phyloP scores from a whole-genome alignment of 169 alveolate genomes.

The Babesia caballi region DNA sequence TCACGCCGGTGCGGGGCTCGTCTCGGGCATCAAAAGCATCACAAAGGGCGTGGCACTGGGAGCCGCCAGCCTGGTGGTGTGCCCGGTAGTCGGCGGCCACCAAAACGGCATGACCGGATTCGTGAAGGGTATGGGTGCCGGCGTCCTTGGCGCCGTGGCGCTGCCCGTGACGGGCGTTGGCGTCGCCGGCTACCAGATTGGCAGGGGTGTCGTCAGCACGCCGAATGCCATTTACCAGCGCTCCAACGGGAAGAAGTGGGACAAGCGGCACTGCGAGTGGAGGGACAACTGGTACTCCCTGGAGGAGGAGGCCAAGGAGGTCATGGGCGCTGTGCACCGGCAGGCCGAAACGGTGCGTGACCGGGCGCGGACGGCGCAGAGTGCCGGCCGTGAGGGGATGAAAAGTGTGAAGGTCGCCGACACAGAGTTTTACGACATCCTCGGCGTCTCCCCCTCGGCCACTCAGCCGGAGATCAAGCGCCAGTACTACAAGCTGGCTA shows the following conservation, averaged over 20 bases:
- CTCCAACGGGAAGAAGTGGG: slow-evolving; percentile 85
- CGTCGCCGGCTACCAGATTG: slow-evolving; percentile 86
- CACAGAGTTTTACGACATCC: slow-evolving; percentile 78
- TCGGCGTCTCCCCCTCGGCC: slow-evolving; percentile 83
- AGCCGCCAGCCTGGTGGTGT: slow-evolving; percentile 82
- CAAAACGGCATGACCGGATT: slow-evolving; percentile 85
- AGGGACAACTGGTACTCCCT: slow-evolving; percentile 76
- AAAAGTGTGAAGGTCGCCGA: slow-evolving; percentile 72
- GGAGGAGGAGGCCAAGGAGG: slow-evolving; percentile 74
- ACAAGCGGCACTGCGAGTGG: slow-evolving; percentile 83
- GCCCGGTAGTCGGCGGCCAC: slow-evolving; percentile 87
- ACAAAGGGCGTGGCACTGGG: slow-evolving; percentile 88
- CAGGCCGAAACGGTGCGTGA: slow-evolving; percentile 42
- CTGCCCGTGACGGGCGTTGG: slow-evolving; percentile 86
- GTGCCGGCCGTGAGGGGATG: background rate
- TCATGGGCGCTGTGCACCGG: slow-evolving; percentile 26
- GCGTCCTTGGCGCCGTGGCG: slow-evolving; percentile 83
- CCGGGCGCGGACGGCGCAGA: background rate
- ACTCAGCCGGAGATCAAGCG: slow-evolving; percentile 75
- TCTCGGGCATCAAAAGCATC: slow-evolving; percentile 84
- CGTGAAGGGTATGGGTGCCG: slow-evolving; percentile 87
- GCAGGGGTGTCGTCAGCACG: slow-evolving; percentile 84
- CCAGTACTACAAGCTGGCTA: slow-evolving; percentile 84
- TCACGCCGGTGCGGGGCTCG: slow-evolving; percentile 82
- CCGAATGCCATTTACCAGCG: slow-evolving; percentile 85